Base-by-base conservation (phyloP, 2,329 filamentous ascomycete species). In the Biscogniauxia mediterranea region DNA sequence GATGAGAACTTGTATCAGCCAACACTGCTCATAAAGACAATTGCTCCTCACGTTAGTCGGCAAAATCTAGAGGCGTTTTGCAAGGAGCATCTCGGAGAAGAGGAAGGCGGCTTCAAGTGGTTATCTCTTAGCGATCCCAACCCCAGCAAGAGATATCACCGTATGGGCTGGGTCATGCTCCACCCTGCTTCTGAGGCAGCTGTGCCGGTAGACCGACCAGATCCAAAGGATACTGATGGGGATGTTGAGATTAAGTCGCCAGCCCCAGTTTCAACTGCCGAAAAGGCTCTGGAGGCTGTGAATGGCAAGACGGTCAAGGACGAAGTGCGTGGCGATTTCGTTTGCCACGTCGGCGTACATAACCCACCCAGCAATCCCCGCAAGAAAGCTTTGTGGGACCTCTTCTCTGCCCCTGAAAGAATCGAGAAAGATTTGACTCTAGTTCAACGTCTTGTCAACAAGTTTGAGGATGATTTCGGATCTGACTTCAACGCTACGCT, bases 291-390 rank as follows among this genome's bases (percentile, higher is more conserved):
- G 0, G 92, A 95, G 64, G 92, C 93, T n/a, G 89, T 99, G 69
- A 98, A 99, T 71, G 92, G 93, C 68, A 98, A 99, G 80, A 97
- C 93, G 0, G 96, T 99, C 64, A 92, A 96, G 71, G 95, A 99
- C 72, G 90, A 96, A 67, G 88, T 90, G 54, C 90, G 94, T 56
- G 95, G 95, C 50, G 95, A 99, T 74, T 99, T 99, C 75, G 94
- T 94, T 28, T 97, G 95, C 73, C 95, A 99, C 72, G 95, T 98
- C 55, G 95, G 95, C 62, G 91, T 99, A 21, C 95, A 99, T 76
- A 93, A 93, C 63, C 93, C 95, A 3, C 93, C 94, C 2, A 84
- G 85, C 46, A 88, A 92, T 60, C 91, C 93, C 1, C 85, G 94
- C 59, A 97, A 97, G 81, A 98, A 98, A 80, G 94, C 94, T 0